These are phyloP conservation scores for Oenanthe sinensis DNA, from an alignment of 129 eudicot species.

Conservation along the genomic window DNA sequence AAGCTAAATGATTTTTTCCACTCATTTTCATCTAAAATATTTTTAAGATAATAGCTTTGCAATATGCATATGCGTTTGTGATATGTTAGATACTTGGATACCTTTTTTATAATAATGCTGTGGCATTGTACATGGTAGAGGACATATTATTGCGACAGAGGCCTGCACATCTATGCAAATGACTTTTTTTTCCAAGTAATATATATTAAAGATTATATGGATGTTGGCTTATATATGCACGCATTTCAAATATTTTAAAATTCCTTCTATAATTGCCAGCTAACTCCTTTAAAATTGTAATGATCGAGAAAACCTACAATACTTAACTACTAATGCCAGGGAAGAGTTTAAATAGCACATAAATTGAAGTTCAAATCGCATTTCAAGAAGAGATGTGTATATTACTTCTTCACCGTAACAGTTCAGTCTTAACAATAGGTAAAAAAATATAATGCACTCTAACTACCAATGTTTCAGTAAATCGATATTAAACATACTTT, in stretches of 20 bases:
- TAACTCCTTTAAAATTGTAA: background rate
- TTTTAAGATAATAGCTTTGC: background rate
- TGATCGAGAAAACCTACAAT: background rate
- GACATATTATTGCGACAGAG: background rate
- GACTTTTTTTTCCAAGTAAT: background rate
- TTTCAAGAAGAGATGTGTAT: background rate
- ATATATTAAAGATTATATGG: background rate
- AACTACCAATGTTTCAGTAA: background rate
- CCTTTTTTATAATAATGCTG: background rate
- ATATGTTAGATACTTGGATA: background rate
- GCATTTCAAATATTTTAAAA: background rate
- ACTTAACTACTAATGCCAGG: background rate
- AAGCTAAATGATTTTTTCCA: background rate
- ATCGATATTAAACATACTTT: background rate
- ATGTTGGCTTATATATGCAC: background rate
- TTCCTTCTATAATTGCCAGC: background rate
- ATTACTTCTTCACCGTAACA: background rate
- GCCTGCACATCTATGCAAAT: background rate
- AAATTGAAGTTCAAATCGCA: background rate
- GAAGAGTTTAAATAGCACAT: background rate
- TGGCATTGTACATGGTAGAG: background rate
- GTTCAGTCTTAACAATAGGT: background rate
- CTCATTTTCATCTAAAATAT: background rate
- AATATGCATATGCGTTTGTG: background rate
- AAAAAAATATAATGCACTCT: background rate